phyloP scores from a whole-genome alignment of 441 rosid genomes.

The Raphanus hybrid region DNA sequence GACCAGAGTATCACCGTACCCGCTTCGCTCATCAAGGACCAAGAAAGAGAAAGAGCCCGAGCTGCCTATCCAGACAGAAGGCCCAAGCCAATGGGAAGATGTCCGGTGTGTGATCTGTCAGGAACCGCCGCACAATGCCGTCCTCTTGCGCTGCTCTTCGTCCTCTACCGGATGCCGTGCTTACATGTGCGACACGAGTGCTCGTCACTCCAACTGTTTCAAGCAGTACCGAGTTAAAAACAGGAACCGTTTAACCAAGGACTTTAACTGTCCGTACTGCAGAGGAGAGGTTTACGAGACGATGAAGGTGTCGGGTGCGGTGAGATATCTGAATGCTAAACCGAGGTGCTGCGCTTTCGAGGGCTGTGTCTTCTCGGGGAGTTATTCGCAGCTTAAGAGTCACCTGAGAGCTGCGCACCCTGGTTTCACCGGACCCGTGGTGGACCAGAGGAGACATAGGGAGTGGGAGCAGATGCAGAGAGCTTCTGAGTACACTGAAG shows the following conservation, averaged over 20 bases:
- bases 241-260: conserved; percentile 7
- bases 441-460: not conserved
- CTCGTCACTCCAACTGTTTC: conserved; percentile 41
- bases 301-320: not conserved
- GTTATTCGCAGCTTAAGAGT: conserved; percentile 11
- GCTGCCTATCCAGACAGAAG: conserved; percentile 18
- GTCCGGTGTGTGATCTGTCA: conserved; percentile 29
- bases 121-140: conserved; percentile 36
- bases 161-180: conserved; percentile 25
- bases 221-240: conserved; percentile 42
- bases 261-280: conserved; percentile 37
- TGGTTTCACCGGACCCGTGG: not conserved
- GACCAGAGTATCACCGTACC: conserved; percentile 51
- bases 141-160: conserved; percentile 25
- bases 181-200: conserved; percentile 38
- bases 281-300: conserved; percentile 25
- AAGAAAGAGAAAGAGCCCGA: conserved; percentile 17
- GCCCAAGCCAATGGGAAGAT: conserved; percentile 47
- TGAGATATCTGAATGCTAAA: conserved; percentile 30
- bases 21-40: conserved; percentile 37
- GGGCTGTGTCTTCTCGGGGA: conserved; percentile 23
- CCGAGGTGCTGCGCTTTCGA: conserved; percentile 26
- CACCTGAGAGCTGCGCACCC: conserved; percentile 28
- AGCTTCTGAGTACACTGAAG: not conserved
- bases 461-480: conserved; percentile 27